These are phyloP conservation scores for Pestalotiopsis sp. DNA, from an alignment of 2,329 filamentous ascomycete genomes.

Conservation along the genomic window DNA sequence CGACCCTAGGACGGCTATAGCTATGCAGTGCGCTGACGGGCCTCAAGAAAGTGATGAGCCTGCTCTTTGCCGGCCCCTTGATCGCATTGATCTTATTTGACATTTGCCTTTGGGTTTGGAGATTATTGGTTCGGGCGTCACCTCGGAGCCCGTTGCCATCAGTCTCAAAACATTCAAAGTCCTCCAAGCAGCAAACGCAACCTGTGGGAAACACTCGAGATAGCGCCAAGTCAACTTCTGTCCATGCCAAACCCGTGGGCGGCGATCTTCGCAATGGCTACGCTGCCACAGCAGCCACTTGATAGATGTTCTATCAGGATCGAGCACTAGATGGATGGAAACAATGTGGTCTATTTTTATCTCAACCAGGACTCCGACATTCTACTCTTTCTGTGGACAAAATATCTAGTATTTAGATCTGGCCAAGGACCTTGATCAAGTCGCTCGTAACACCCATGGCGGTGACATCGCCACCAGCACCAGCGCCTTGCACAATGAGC, in stretches of 20 bases:
- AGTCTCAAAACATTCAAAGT: background rate
- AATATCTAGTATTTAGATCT: slow-evolving; percentile 50
- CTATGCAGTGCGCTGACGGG: background rate
- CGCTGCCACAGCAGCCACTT: background rate
- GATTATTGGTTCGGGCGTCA: slow-evolving; percentile 32
- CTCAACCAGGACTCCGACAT: slow-evolving; percentile 9
- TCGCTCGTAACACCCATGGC: slow-evolving; percentile 98
- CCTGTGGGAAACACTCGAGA: background rate
- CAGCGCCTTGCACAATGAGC: slow-evolving; percentile 90
- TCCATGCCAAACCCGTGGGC: background rate
- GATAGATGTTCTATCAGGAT: background rate
- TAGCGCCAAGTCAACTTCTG: background rate
- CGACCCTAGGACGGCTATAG: background rate
- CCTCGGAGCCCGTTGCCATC: slow-evolving; percentile 9
- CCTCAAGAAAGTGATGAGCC: slow-evolving; percentile 32
- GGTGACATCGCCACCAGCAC: slow-evolving; percentile 91
- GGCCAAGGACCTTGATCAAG: slow-evolving; percentile 81
- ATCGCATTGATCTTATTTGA: slow-evolving; percentile 50
- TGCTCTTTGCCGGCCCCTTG: slow-evolving; percentile 48
- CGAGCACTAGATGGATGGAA: background rate
- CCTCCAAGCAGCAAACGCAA: background rate
- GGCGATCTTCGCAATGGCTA: background rate
- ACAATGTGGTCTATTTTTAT: background rate
- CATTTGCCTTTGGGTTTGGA: slow-evolving; percentile 53
- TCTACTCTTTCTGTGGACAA: slow-evolving; percentile 1